Conservation (phyloP, 148 eudicot species). For the Camellia sinensis region DNA sequence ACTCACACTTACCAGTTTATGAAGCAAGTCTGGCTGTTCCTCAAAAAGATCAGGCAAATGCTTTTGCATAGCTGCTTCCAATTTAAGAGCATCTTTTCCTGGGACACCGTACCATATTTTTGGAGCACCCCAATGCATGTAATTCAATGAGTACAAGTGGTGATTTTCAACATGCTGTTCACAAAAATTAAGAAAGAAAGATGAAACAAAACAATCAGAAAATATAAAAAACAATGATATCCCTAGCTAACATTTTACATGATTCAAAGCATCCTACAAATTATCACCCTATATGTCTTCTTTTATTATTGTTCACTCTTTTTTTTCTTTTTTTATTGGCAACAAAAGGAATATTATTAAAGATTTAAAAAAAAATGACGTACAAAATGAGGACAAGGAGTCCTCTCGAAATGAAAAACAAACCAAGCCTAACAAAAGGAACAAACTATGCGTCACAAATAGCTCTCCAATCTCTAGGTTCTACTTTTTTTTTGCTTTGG, state of each 20-base stretch:
- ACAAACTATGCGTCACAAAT: too few species aligned
- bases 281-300: not conserved
- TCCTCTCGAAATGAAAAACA: too few species aligned
- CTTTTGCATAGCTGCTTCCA: slow-evolving; percentile 90
- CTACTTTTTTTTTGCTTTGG: too few species aligned
- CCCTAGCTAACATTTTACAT: not conserved
- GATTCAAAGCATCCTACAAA: not conserved
- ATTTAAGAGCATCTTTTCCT: slow-evolving; percentile 65
- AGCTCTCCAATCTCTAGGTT: too few species aligned
- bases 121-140: slow-evolving; percentile 97
- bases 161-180: slow-evolving; percentile 98
- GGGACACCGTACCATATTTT: slow-evolving; percentile 99
- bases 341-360: too few species aligned
- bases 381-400: too few species aligned
- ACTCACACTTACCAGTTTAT: slow-evolving; percentile 83
- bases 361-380: too few species aligned
- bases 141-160: slow-evolving; percentile 86
- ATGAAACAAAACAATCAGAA: slow-evolving; percentile 17
- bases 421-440: too few species aligned
- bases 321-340: too few species aligned
- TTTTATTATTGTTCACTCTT: not conserved
- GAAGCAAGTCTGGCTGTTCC: slow-evolving; percentile 98
- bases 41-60: slow-evolving; percentile 88
- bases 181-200: slow-evolving; percentile 13
- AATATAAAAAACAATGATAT: not conserved